Conservation (phyloP, 192 early-diverging fungal species). For the Glomus cerebriforme region DNA sequence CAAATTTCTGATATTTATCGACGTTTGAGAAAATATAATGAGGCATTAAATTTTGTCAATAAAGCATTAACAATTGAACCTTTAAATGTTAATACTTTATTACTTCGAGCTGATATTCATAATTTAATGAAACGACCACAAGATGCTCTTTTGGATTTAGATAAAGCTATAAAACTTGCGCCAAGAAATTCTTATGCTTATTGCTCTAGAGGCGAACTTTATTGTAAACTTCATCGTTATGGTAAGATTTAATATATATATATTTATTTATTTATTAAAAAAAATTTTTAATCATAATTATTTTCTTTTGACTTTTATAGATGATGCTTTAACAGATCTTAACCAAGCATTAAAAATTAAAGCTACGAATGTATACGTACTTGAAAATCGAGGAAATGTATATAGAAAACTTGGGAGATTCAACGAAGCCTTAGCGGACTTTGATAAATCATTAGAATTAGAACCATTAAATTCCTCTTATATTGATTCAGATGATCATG, state of each 20-base stretch:
- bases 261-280: not conserved
- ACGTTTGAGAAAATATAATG: not conserved
- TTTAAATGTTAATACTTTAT: not conserved
- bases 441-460: not conserved
- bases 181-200: conserved; percentile 1
- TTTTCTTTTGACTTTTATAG: not conserved
- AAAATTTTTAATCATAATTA: not conserved
- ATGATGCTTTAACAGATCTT: conserved; percentile 6
- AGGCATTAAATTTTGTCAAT: conserved; percentile 4
- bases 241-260: not conserved
- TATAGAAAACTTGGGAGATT: not conserved
- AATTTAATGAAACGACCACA: not conserved
- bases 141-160: not conserved
- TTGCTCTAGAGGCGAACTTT: not conserved
- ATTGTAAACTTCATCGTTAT: not conserved
- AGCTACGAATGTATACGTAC: not conserved
- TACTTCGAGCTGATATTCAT: not conserved
- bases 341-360: not conserved
- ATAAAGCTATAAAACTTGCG: not conserved
- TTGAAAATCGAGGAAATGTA: not conserved
- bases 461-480: not conserved
- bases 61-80: conserved; percentile 5
- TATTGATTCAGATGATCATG: not conserved
- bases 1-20: not conserved
- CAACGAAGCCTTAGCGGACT: not conserved